Percentiles rank a stretch among this genome's conserved stretches.
Conservation (phyloP, 163 green algal species). For the Coccomyxa subellipsoidea region DNA sequence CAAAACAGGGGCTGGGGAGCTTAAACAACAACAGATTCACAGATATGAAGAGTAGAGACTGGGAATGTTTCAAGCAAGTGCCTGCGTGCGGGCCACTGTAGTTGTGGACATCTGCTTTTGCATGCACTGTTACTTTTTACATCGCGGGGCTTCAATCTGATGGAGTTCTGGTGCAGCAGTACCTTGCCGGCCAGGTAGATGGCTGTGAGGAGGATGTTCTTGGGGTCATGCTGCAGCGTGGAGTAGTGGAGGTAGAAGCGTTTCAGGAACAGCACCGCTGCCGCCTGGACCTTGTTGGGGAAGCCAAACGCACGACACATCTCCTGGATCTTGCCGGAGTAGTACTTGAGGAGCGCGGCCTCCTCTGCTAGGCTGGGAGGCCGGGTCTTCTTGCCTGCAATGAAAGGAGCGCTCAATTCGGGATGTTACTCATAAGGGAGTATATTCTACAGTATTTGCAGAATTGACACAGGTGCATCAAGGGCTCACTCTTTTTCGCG, state of each 20-base stretch:
- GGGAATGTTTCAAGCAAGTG: too few species aligned
- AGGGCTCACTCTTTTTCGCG: background rate
- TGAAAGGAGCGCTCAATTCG: too few species aligned
- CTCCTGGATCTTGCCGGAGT: slow-evolving; percentile 41
- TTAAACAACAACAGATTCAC: too few species aligned
- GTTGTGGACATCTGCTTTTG: too few species aligned
- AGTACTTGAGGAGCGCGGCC: slow-evolving; percentile 52
- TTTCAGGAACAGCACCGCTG: slow-evolving; percentile 69
- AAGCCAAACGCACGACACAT: slow-evolving; percentile 39
- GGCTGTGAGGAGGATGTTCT: slow-evolving; percentile 67
- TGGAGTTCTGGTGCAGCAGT: background rate
- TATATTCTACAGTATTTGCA: too few species aligned
- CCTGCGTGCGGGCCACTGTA: too few species aligned
- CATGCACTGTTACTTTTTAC: too few species aligned
- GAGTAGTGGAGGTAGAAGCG: slow-evolving; percentile 64
- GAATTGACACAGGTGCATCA: too few species aligned
- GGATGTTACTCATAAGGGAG: too few species aligned
- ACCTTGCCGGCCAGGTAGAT: slow-evolving; percentile 84
- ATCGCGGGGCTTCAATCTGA: too few species aligned
- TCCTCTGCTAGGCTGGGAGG: slow-evolving; percentile 50
- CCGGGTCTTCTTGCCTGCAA: slow-evolving; percentile 19
- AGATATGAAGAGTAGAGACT: too few species aligned
- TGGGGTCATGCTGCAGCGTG: slow-evolving; percentile 69
- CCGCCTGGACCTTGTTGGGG: slow-evolving; percentile 41
- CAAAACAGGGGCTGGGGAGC: too few species aligned